phyloP scores from a whole-genome alignment of 129 eudicot genomes.

The Centella asiatica region DNA sequence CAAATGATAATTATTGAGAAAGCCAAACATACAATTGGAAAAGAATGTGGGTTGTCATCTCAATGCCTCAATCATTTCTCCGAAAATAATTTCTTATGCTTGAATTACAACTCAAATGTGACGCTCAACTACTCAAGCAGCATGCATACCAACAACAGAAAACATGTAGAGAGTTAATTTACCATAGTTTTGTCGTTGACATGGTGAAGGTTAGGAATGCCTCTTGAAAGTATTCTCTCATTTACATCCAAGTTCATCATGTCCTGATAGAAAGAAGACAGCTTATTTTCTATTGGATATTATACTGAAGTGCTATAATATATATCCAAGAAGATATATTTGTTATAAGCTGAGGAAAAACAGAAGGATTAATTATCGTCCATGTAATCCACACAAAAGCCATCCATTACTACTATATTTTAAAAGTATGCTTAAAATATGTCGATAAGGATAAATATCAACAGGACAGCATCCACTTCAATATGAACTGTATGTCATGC shows the following conservation, averaged over 20 bases:
- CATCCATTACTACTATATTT: neutral
- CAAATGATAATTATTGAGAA: neutral
- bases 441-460: neutral
- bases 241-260: slow-evolving; percentile 81
- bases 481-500: neutral
- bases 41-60: too few relatives aligned
- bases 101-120: neutral
- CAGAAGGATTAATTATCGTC: neutral
- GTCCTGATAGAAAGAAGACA: slow-evolving; percentile 36
- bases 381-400: neutral
- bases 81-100: neutral
- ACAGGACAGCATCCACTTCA: neutral
- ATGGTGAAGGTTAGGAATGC: slow-evolving; percentile 72
- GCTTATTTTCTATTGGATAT: neutral
- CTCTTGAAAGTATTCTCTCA: slow-evolving; percentile 57
- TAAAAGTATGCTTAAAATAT: neutral
- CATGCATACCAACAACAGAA: neutral
- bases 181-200: slow-evolving; percentile 66
- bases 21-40: too few relatives aligned
- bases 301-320: neutral
- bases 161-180: slow-evolving; percentile 4
- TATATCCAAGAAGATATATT: neutral
- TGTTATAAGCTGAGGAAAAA: neutral
- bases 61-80: neutral
- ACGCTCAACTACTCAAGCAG: neutral